Evolutionary conservation across 73 alveolate species (phyloP).

Genomic region (Breviolum minutum): DNA sequence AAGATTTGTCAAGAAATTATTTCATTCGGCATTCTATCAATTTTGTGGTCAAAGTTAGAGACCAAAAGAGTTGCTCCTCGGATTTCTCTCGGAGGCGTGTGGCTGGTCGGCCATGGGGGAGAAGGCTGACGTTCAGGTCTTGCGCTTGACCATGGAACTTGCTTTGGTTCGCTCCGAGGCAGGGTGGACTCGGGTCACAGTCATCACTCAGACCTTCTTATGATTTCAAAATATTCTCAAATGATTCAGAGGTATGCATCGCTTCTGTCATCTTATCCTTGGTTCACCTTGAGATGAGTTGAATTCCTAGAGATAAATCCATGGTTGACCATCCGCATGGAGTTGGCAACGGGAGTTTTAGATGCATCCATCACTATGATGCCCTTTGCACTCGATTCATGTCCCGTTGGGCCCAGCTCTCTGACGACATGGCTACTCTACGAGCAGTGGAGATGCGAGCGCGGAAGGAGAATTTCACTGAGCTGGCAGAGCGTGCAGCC

Average conservation of each 20-base stretch:
- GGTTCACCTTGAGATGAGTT: too few relatives aligned
- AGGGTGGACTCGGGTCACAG: background rate
- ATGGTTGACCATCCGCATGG: background rate
- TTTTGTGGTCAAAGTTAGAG: background rate
- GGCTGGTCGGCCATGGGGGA: slow-evolving; percentile 65
- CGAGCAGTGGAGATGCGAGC: slow-evolving; percentile 93
- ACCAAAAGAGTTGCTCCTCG: background rate
- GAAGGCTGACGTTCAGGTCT: slow-evolving; percentile 32
- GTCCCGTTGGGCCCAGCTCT: background rate
- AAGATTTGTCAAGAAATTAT: background rate
- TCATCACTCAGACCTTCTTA: background rate
- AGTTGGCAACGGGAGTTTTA: background rate
- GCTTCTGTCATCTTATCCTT: background rate
- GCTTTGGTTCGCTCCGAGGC: slow-evolving; percentile 61
- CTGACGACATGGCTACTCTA: slow-evolving; percentile 73
- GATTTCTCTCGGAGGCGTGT: slow-evolving; percentile 12
- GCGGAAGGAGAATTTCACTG: slow-evolving; percentile 58
- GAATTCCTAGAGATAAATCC: background rate
- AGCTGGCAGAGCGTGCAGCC: slow-evolving; percentile 81
- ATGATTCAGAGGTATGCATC: too few relatives aligned
- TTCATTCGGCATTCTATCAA: background rate
- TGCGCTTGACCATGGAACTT: slow-evolving; percentile 88
- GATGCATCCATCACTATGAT: background rate
- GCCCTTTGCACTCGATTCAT: background rate
- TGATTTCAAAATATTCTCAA: background rate